Evolutionary conservation across 257 asterid genomes (phyloP), one percentile per base, ranked within the genome.

Genomic region (Solanum arcanum): DNA sequence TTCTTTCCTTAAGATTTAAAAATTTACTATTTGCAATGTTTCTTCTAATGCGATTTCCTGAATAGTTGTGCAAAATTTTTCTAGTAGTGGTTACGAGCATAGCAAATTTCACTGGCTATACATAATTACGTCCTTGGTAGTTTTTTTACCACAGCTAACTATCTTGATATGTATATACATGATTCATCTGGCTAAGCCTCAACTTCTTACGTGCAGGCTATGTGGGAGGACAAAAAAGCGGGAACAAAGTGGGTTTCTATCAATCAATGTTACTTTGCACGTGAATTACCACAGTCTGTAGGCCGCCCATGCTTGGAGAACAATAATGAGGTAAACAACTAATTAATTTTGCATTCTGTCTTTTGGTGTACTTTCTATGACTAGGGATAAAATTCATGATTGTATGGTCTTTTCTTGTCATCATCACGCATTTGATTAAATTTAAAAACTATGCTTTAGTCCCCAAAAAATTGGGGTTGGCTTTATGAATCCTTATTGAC

Each of bases 221-320:
- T 97, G 96, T 97, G 99, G 99, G 98, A 96, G 92, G 99, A 97
- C 91, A 93, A 88, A 75, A 90, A 80, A 56, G 91, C 91, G 69
- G 88, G 91, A 78, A 78, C 87, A 37, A 96, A 95, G 91, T 97
- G 98, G 98, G 93, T 94, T 68, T 88, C 91, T 80, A 95, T 93
- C 83, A 95, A 92, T 89, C 94, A 87, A 85, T 97, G 98, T 90
- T 97, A 96, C 93, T 95, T 95, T 90, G 97, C 99, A 72, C 91
- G 93, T 83, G 99, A 97, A 89, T 94, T 97, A 90, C 99, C 99
- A 56, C 95, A 92, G 92, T 90, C 98, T 89, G 96, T 96, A 88
- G 99, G 98, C 86, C 98, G 98, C 86, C 99, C 99, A 47, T 94
- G 98, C 83, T 92, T 97, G 90, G 94, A 95, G 85, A 98, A 94